These are phyloP conservation scores for Ambrosiella beaveri DNA, from an alignment of 2,329 filamentous ascomycete species.

Conservation along the genomic window DNA sequence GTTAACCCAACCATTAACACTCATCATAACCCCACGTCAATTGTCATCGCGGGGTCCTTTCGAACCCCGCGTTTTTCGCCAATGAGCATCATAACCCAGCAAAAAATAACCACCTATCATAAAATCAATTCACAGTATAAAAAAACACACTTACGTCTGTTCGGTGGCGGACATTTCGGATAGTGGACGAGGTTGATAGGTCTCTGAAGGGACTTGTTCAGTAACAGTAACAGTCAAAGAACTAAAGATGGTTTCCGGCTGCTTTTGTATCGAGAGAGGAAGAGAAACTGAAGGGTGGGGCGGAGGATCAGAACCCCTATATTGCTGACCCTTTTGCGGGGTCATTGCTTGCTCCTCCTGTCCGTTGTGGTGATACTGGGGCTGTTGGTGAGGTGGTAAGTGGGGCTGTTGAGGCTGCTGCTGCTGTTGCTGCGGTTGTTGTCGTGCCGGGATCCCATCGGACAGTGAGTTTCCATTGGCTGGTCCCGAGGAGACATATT, in stretches of 20 bases:
- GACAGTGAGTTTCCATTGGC: too few relatives aligned
- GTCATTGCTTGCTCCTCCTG: background rate
- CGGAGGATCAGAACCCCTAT: conserved; percentile 10
- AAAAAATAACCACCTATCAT: background rate
- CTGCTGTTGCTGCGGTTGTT: conserved; percentile 2
- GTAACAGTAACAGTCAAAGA: conserved; percentile 5
- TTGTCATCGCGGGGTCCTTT: background rate
- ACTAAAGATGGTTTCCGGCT: conserved; percentile 6
- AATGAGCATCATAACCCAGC: background rate
- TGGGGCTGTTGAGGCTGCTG: background rate
- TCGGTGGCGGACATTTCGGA: conserved; percentile 24
- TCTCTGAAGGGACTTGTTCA: conserved; percentile 4
- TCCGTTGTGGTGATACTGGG: conserved; percentile 5
- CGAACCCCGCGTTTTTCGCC: background rate
- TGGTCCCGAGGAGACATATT: background rate
- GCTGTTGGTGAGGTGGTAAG: conserved; percentile 6
- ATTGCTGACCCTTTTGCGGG: conserved; percentile 11
- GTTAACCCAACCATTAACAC: too few relatives aligned
- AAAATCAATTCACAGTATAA: background rate
- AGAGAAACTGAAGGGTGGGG: conserved; percentile 7
- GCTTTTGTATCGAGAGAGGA: conserved; percentile 8
- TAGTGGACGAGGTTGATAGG: conserved; percentile 5
- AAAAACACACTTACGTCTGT: conserved; percentile 50
- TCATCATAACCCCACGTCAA: background rate
- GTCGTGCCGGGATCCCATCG: background rate